Evolutionary conservation across 495 filamentous ascomycete species (phyloP).

Genomic region (Podospora anserina): DNA sequence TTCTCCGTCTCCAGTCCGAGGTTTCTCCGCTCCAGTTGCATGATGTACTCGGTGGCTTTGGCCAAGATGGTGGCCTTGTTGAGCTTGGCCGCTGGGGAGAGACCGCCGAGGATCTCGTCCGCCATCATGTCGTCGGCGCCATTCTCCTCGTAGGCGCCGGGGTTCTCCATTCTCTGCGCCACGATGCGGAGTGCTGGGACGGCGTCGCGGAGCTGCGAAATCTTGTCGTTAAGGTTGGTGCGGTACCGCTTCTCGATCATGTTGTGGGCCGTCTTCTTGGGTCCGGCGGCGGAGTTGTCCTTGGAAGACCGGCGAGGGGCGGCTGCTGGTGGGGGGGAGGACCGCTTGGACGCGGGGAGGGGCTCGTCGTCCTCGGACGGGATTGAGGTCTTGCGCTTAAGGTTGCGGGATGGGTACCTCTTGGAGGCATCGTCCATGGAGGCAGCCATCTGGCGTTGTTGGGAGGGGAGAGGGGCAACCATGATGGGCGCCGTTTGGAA

Average conservation of each 20-base stretch:
- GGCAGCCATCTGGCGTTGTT: background rate
- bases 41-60: slow-evolving; percentile 89
- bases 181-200: slow-evolving; percentile 43
- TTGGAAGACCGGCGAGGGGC: slow-evolving; percentile 2
- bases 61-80: slow-evolving; percentile 68
- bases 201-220: slow-evolving; percentile 45
- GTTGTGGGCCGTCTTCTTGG: slow-evolving; percentile 45
- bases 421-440: slow-evolving; percentile 13
- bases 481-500: slow-evolving; percentile 21
- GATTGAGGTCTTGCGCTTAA: slow-evolving; percentile 33
- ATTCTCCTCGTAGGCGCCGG: slow-evolving; percentile 1
- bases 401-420: slow-evolving; percentile 23
- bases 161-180: slow-evolving; percentile 23
- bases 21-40: slow-evolving; percentile 74
- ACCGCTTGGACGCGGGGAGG: slow-evolving; percentile 8
- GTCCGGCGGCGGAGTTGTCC: slow-evolving; percentile 9
- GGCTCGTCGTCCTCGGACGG: slow-evolving; percentile 20
- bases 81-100: slow-evolving; percentile 25
- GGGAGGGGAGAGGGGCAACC: slow-evolving; percentile 8
- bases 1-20: slow-evolving; percentile 72
- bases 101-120: slow-evolving; percentile 11
- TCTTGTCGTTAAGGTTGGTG: slow-evolving; percentile 52
- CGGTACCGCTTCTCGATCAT: slow-evolving; percentile 51
- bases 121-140: slow-evolving; percentile 23
- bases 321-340: slow-evolving; percentile 14